These are phyloP conservation scores for Didymellaceae sp. DNA, from an alignment of 2,329 filamentous ascomycete species.

Conservation along the genomic window DNA sequence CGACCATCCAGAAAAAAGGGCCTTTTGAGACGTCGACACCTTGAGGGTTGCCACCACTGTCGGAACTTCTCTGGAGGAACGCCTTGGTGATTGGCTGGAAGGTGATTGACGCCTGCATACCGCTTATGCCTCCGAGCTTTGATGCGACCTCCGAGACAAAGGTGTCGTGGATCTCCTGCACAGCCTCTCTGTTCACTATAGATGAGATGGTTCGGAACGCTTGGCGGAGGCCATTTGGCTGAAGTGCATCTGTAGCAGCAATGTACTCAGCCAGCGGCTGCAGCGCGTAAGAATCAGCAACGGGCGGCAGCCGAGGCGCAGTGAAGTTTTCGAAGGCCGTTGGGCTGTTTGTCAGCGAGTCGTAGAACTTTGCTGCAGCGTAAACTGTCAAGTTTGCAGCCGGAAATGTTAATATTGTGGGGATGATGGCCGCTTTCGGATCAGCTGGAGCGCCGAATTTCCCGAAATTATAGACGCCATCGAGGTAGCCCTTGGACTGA, in stretches of 20 bases:
- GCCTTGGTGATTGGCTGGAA: constrained; percentile 31
- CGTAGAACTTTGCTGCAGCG: constrained; percentile 27
- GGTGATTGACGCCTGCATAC: constrained; percentile 21
- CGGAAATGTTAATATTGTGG: constrained; percentile 26
- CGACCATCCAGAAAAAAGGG: constrained; percentile 28
- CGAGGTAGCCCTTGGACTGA: constrained; percentile 23
- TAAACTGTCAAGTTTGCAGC: constrained; percentile 22
- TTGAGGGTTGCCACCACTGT: constrained; percentile 29
- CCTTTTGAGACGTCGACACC: constrained; percentile 22
- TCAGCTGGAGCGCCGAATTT: constrained; percentile 23
- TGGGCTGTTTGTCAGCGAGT: constrained; percentile 21
- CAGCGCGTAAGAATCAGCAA: constrained; percentile 22
- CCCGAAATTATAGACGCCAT: constrained; percentile 30
- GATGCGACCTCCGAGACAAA: constrained; percentile 19
- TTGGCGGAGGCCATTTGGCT: constrained; percentile 23
- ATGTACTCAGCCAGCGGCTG: constrained; percentile 24
- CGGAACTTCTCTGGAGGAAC: constrained; percentile 18
- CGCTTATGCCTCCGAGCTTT: constrained; percentile 7
- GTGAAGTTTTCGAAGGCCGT: constrained; percentile 31
- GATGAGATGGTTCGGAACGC: constrained; percentile 24
- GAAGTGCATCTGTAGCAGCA: constrained; percentile 16
- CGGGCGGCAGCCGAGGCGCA: constrained; percentile 20
- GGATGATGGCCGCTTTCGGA: constrained; percentile 29
- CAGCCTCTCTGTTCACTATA: constrained; percentile 22
- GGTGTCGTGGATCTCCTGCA: constrained; percentile 23